phyloP scores from a whole-genome alignment of 768 basidiomycete genomes.

The Termitomyces sp. region DNA sequence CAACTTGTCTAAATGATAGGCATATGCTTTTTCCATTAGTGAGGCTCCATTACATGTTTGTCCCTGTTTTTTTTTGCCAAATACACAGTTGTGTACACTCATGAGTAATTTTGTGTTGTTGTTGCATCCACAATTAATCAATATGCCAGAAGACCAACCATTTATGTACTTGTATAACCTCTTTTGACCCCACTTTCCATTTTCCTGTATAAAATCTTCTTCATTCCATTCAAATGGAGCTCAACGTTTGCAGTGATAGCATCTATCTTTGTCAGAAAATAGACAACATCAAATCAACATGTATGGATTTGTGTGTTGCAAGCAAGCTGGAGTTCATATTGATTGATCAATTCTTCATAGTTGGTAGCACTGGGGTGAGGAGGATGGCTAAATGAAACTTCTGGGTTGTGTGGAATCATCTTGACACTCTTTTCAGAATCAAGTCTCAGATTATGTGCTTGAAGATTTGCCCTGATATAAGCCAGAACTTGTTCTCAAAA shows the following conservation, averaged over 20 bases:
- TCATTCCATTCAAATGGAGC: constrained; percentile 21
- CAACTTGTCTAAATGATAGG: constrained; percentile 21
- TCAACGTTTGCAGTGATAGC: constrained; percentile 26
- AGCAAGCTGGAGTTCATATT: constrained; percentile 16
- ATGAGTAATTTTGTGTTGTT: constrained; percentile 39
- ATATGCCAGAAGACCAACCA: constrained; percentile 22
- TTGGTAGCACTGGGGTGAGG: constrained; percentile 15
- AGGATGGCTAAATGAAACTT: constrained; percentile 31
- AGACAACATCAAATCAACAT: constrained; percentile 25
- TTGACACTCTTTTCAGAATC: constrained; percentile 20
- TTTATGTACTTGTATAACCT: constrained; percentile 23
- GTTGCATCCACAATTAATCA: constrained; percentile 28
- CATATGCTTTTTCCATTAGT: constrained; percentile 25
- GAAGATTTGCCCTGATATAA: constrained; percentile 31
- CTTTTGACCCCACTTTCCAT: constrained; percentile 23
- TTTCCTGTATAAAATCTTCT: constrained; percentile 18
- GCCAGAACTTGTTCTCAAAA: constrained; percentile 22
- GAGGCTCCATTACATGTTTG: constrained; percentile 30
- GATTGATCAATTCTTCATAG: constrained; percentile 14
- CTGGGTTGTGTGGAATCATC: constrained; percentile 19
- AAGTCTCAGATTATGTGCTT: constrained; percentile 28
- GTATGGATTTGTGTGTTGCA: constrained; percentile 25
- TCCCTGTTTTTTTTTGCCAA: constrained; percentile 29
- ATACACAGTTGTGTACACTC: constrained; percentile 2
- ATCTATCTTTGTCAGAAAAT: not conserved